These are phyloP conservation scores for Neonectria sp. DNA, from an alignment of 2,329 filamentous ascomycete species.

Conservation along the genomic window DNA sequence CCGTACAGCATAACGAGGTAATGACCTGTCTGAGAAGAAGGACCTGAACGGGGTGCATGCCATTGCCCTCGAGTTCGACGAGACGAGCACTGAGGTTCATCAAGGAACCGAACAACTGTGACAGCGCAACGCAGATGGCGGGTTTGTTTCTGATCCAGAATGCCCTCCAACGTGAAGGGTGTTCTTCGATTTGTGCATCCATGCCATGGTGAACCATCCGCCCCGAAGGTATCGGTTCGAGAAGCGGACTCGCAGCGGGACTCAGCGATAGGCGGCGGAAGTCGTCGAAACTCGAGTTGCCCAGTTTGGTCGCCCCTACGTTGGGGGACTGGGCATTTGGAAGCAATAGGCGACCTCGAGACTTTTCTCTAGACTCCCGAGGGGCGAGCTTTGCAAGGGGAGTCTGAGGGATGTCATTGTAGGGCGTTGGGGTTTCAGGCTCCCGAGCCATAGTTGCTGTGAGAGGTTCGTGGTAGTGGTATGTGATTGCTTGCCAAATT, in stretches of 20 bases:
- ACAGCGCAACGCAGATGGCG: conserved; percentile 78
- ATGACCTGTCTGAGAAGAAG: conserved; percentile 85
- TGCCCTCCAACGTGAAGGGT: conserved; percentile 44
- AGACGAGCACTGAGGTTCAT: conserved; percentile 90
- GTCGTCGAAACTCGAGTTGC: conserved; percentile 37
- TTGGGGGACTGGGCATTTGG: conserved; percentile 32
- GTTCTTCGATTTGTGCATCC: conserved; percentile 25
- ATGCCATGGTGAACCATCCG: conserved; percentile 23
- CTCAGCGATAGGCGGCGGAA: conserved; percentile 44
- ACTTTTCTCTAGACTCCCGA: conserved; percentile 24
- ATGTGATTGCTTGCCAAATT: background rate
- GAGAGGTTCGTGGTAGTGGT: background rate
- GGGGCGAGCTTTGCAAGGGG: conserved; percentile 34
- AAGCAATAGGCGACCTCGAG: conserved; percentile 32
- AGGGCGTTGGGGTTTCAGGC: conserved; percentile 34
- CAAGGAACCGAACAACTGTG: conserved; percentile 85
- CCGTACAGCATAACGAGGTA: conserved; percentile 75
- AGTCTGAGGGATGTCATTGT: conserved; percentile 37
- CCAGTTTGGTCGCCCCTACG: conserved; percentile 31
- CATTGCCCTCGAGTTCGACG: conserved; percentile 79
- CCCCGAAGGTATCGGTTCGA: conserved; percentile 39
- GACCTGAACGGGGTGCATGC: conserved; percentile 88
- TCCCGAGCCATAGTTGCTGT: conserved; percentile 34
- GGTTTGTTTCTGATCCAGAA: conserved; percentile 80
- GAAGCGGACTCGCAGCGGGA: conserved; percentile 42